Evolutionary conservation across 2,329 filamentous ascomycete genomes (phyloP), one percentile per base, ranked within the genome.

Genomic region (Macrophomina tecta): DNA sequence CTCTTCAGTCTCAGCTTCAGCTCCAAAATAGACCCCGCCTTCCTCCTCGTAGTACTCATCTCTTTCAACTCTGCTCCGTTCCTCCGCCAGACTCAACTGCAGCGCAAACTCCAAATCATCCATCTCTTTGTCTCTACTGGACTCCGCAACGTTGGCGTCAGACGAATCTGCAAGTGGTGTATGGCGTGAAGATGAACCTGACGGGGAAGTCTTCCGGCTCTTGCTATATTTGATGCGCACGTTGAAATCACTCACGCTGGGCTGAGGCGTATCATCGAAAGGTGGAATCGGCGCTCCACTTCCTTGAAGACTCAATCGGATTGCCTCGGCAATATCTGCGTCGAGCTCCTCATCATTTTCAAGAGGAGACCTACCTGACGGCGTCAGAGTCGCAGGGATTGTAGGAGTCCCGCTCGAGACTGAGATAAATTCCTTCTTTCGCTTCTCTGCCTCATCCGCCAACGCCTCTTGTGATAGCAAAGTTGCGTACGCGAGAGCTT

Each of bases 81-180:
- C 83, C 71, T 89, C 87, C 0, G 83, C 87, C 60, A 89, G 78
- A 73, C 88, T 90, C 32, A 90, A 73, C 73, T 87, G 86, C 69
- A 89, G 77, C 0, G 87, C 87, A 73, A 87, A 86, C 68, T 89
- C 86, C 38, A 90, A 72, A 74, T 90, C 87, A 52, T 83, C 82
- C 69, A 85, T 77, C 72, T 87, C 85, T 46, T 78, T 70, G 1
- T 71, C 71, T 5, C 73, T 75, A 71, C 73, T 82, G 71, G 72
- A 76, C 32, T 75, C 78, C 70, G 73, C 80, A 76, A 69, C 79
- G 69, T 76, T 77, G 18, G 76, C 70, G n/a, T 46, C 53, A 65
- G 72, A 16, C 70, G 72, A 69, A 5, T 48, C 18, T 45, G 69
- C 53, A 76, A 76, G 38, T 7, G 72, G 67, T 6, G 42, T 65